Base-by-base conservation (phyloP, 2,329 filamentous ascomycete genomes). In the Diplocarpon rosae region DNA sequence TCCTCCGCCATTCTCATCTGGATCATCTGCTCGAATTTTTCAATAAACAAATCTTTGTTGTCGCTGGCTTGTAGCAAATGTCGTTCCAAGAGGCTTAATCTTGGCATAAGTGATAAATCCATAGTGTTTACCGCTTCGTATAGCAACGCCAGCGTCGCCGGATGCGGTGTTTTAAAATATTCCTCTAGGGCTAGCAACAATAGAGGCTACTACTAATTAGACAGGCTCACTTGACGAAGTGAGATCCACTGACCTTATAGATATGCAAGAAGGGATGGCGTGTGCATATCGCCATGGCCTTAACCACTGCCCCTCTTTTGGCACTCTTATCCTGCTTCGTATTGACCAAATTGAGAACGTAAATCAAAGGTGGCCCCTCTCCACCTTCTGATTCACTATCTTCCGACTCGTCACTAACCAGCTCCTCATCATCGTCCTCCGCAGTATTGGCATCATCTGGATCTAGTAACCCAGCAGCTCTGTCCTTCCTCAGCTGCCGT, bases 261-360 rank as follows among this genome's bases (percentile, higher is more conserved):
- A 98, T 98, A 66, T 98, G 92, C 54, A 98, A 69, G 65, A 98
- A 98, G 2, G 92, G 89, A 69, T 98, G 92, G 35, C 92, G 75
- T 7, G 92, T 98, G 69, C 92, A 98, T 55, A 98, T 95, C 27
- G 92, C 92, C 92, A 98, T 98, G 34, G 92, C 87, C 63, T 96
- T 96, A 47, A 96, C 90, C 39, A 95, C 75, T 15, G 92, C 92
- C 47, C 92, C 92, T 73, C 92, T 81, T 66, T 92, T 93, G 38
- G 86, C 86, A 15, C 83, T 83, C 60, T 85, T 90, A 68, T 98
- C 92, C 63, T 94, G 87, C 65, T 96, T 96, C 7, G 90, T 98
- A 63, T 98, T 96, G 56, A 98, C 92, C 60, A 98, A 68, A 63
- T 98, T 98, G 54, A 98, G 70, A 41, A 98, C 92, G 64, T 98